Evolutionary conservation across 805 yeast species (phyloP).

Genomic region (Metschnikowia vanudenii): DNA sequence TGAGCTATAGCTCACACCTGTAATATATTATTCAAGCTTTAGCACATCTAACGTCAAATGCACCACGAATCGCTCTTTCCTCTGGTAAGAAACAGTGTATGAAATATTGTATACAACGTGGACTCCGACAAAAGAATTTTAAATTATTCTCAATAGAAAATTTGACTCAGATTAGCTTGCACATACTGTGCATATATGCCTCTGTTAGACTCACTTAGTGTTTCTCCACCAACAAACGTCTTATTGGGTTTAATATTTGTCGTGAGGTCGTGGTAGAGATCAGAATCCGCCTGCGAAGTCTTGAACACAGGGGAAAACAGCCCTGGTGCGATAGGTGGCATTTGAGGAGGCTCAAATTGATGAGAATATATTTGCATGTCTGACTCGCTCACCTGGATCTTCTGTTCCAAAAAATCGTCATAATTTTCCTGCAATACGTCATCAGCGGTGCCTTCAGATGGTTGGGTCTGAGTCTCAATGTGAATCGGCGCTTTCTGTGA

Average conservation of each 20-base stretch:
- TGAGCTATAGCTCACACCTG: conserved; percentile 23
- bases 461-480: no score
- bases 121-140: no score
- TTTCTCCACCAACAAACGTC: neutral
- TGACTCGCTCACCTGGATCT: conserved; percentile 2
- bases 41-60: no score
- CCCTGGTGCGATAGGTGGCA: conserved; percentile 2
- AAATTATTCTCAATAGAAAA: neutral
- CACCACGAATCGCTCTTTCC: no score
- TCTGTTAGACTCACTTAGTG: neutral
- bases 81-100: no score
- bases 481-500: no score
- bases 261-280: conserved; percentile 2
- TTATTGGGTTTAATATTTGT: neutral
- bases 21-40: no score
- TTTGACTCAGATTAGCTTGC: neutral
- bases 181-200: conserved; percentile 7
- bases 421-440: neutral
- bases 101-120: no score
- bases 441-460: neutral
- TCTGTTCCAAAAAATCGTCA: neutral
- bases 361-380: conserved; percentile 11
- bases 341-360: conserved; percentile 13
- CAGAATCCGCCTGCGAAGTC: conserved; percentile 6
- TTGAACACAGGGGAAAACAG: neutral